A percentile compares a stretch with the other conserved stretches of the same genome.
These are phyloP conservation scores for Metarhizium humberi DNA, from an alignment of 2,329 filamentous ascomycete genomes.

Conservation along the genomic window DNA sequence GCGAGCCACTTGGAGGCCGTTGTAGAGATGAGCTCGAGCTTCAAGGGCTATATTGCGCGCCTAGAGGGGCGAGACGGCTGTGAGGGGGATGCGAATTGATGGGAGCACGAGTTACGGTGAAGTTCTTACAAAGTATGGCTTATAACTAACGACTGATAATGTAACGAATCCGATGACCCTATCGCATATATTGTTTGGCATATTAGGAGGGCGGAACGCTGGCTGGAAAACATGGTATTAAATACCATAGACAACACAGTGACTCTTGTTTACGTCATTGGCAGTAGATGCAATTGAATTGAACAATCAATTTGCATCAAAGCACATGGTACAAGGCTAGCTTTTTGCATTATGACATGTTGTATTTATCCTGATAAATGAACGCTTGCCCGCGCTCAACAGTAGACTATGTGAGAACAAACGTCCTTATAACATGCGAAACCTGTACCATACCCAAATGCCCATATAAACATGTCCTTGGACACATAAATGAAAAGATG, in stretches of 20 bases:
- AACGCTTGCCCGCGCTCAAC: slow-evolving; percentile 2
- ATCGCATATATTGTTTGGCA: no score
- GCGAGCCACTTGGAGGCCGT: slow-evolving; percentile 25
- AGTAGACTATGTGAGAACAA: neutral
- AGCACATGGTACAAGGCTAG: no score
- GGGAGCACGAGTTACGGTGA: neutral
- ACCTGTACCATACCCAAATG: neutral
- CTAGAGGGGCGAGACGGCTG: neutral
- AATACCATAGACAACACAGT: no score
- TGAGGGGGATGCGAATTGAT: neutral
- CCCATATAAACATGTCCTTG: neutral
- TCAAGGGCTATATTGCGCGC: slow-evolving; percentile 20
- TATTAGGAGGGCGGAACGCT: no score
- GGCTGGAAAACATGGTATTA: no score
- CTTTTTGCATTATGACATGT: neutral
- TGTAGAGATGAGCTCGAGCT: slow-evolving; percentile 25
- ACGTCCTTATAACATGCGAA: neutral
- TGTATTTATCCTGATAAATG: neutral
- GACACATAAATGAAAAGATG: neutral
- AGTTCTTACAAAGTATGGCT: neutral
- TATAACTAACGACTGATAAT: neutral
- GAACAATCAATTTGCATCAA: no score
- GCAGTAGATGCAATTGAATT: no score
- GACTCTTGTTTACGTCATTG: no score
- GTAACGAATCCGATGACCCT: no score